These are phyloP conservation scores for Colletotrichum musae DNA, from an alignment of 2,329 filamentous ascomycete species.

Conservation along the genomic window DNA sequence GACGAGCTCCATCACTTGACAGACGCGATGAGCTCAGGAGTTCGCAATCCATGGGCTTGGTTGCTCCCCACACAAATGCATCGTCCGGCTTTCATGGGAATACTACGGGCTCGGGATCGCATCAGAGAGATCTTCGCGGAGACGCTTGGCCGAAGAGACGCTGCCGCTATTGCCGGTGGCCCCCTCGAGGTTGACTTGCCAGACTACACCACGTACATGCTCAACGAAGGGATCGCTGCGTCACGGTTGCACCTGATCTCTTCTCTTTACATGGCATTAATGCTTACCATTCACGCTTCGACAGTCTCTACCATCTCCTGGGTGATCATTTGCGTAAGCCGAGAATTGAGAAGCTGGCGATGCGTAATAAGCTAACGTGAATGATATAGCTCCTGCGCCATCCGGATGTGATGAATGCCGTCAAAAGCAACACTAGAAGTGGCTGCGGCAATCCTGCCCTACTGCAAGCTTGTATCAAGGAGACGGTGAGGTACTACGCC, in stretches of 20 bases:
- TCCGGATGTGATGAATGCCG: constrained; percentile 39
- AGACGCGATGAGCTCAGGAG: constrained; percentile 38
- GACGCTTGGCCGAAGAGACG: constrained; percentile 36
- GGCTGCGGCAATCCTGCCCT: constrained; percentile 27
- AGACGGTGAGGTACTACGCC: constrained; percentile 42
- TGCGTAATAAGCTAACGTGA: background rate
- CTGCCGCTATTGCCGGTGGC: constrained; percentile 18
- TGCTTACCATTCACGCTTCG: constrained; percentile 42
- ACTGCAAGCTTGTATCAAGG: constrained; percentile 43
- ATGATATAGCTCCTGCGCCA: constrained; percentile 38
- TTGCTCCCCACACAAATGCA: constrained; percentile 41
- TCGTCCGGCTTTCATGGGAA: constrained; percentile 31
- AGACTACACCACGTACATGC: constrained; percentile 43
- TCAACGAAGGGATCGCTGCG: constrained; percentile 38
- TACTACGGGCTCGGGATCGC: constrained; percentile 37
- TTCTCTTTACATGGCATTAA: constrained; percentile 40
- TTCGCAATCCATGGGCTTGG: constrained; percentile 32
- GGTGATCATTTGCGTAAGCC: constrained; percentile 42
- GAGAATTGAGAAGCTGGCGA: background rate
- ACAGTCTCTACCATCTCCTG: constrained; percentile 38
- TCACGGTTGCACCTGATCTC: constrained; percentile 35
- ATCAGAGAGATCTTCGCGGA: constrained; percentile 42
- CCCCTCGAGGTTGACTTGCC: constrained; percentile 21
- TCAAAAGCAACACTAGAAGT: constrained; percentile 40
- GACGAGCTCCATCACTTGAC: constrained; percentile 39